These are phyloP conservation scores for Chlamydomonas incerta DNA, from an alignment of 139 green algal genomes.

Conservation along the genomic window DNA sequence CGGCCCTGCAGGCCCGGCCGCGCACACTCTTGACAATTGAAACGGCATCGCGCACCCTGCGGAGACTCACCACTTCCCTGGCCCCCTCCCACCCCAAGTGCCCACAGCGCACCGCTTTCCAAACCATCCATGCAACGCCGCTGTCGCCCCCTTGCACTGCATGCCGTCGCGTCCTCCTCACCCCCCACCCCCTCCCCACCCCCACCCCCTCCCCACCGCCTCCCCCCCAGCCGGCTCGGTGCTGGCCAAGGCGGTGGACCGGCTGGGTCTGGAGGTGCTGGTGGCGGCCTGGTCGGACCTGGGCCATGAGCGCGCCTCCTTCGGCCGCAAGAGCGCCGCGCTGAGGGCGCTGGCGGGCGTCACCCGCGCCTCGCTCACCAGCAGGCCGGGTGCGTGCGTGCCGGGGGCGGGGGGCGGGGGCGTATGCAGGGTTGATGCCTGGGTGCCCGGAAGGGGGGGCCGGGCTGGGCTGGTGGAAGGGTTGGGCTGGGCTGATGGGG, in stretches of 20 bases:
- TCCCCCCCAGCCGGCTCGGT: conserved; percentile 1
- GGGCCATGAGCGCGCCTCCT: conserved; percentile 39
- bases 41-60: too few relatives aligned
- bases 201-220: not conserved
- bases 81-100: too few relatives aligned
- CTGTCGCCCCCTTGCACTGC: not conserved
- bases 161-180: too few relatives aligned
- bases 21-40: too few relatives aligned
- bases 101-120: not conserved
- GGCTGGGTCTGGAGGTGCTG: conserved; percentile 49
- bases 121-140: too few relatives aligned
- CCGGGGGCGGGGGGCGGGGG: not conserved
- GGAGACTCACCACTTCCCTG: too few relatives aligned
- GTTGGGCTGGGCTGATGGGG: too few relatives aligned
- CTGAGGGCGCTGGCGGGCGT: conserved; percentile 56
- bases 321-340: conserved; percentile 53
- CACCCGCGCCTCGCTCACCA: conserved; percentile 46
- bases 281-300: conserved; percentile 48
- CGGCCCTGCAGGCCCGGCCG: too few relatives aligned
- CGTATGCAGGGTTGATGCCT: not conserved
- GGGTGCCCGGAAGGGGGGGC: too few relatives aligned
- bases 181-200: not conserved
- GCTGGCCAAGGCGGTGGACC: conserved; percentile 58
- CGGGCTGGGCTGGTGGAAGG: too few relatives aligned
- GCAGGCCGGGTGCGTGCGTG: conserved; percentile 49